These are phyloP conservation scores for Beauveria medogensis DNA, from an alignment of 2,329 filamentous ascomycete genomes.

Conservation along the genomic window DNA sequence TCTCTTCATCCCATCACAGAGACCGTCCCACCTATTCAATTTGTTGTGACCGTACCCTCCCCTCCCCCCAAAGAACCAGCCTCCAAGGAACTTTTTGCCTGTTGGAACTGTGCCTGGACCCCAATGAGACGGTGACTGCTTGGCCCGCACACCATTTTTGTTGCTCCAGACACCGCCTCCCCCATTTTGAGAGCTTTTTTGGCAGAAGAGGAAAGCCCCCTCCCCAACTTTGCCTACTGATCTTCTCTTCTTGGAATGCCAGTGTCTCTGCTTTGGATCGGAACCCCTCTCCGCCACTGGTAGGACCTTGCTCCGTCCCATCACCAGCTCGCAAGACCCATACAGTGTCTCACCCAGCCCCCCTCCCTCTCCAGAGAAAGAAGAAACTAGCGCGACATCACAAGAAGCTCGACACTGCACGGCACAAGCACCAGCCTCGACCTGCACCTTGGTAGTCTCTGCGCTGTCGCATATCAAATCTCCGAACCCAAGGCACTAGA, in stretches of 20 bases:
- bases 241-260: conserved; percentile 29
- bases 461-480: conserved; percentile 29
- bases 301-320: conserved; percentile 24
- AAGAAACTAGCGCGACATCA: conserved; percentile 27
- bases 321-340: conserved; percentile 23
- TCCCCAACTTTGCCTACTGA: conserved; percentile 8
- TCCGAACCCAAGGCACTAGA: conserved; percentile 26
- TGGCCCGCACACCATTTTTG: conserved; percentile 5
- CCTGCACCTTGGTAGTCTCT: conserved; percentile 22
- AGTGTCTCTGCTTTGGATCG: conserved; percentile 30
- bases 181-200: conserved; percentile 4
- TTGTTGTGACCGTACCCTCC: background rate
- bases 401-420: conserved; percentile 23
- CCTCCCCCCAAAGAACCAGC: background rate
- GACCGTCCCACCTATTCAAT: background rate
- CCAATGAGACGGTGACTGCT: conserved; percentile 8
- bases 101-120: conserved; percentile 3
- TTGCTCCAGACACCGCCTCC: conserved; percentile 10
- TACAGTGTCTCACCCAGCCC: conserved; percentile 28
- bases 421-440: conserved; percentile 24
- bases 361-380: conserved; percentile 21
- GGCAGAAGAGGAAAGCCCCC: conserved; percentile 11
- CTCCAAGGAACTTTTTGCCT: background rate
- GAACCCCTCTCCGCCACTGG: conserved; percentile 25
- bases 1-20: background rate